These are phyloP conservation scores for barley (Hordeum vulgare) DNA, from an alignment of 176 grass and related monocot species.

Conservation along the genomic window DNA sequence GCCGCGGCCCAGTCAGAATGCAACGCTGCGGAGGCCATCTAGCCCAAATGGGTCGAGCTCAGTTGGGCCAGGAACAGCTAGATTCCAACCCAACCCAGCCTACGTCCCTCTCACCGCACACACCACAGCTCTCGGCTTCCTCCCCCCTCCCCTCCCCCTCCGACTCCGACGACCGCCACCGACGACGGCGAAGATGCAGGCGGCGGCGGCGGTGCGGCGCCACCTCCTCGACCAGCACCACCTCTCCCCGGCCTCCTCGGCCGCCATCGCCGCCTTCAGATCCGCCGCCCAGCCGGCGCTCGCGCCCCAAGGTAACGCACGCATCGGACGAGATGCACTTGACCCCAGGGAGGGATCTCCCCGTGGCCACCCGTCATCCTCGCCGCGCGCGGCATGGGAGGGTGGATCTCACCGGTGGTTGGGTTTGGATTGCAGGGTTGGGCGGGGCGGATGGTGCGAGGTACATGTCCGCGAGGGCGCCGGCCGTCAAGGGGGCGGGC, in stretches of 20 bases:
- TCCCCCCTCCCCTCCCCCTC: not conserved
- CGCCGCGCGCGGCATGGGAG: not conserved
- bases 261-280: conserved; percentile 36
- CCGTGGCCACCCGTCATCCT: not conserved
- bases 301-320: conserved; percentile 13
- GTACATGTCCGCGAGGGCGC: conserved; percentile 36
- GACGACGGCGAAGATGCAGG: conserved; percentile 38
- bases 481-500: conserved; percentile 62
- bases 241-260: conserved; percentile 21
- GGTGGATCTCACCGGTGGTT: conserved; percentile 11
- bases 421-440: conserved; percentile 15
- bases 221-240: conserved; percentile 37
- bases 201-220: conserved; percentile 41
- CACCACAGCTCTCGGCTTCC: not conserved
- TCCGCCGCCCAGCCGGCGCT: conserved; percentile 21
- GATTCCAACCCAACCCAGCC: not conserved
- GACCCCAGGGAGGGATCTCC: not conserved
- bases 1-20: fast-evolving
- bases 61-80: not conserved
- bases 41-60: not conserved
- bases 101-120: not conserved
- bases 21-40: not conserved
- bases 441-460: conserved; percentile 52
- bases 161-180: conserved; percentile 7
- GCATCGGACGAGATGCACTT: not conserved